phyloP scores from a whole-genome alignment of 2,329 filamentous ascomycete species.

The Dothiorella sarmentorum region DNA sequence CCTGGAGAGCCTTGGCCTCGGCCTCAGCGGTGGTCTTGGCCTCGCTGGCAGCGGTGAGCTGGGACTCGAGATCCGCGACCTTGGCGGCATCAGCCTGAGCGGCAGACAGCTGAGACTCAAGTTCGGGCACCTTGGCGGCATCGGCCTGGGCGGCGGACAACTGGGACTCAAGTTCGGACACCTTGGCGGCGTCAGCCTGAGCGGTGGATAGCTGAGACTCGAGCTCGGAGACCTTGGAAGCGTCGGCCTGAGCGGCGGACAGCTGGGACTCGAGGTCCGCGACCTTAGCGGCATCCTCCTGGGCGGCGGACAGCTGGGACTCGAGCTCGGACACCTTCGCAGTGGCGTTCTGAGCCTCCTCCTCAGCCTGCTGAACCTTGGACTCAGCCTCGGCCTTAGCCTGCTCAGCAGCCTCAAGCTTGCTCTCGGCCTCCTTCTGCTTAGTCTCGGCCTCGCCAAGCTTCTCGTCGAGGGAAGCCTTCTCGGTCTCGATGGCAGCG shows the following conservation, averaged over 20 bases:
- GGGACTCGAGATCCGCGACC: conserved; percentile 12
- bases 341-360: not conserved
- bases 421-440: conserved; percentile 10
- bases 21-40: conserved; percentile 2
- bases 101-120: conserved; percentile 19
- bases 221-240: conserved; percentile 16
- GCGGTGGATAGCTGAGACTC: not conserved
- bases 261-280: conserved; percentile 23
- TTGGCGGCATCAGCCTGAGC: conserved; percentile 23
- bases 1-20: not conserved
- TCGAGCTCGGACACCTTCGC: conserved; percentile 1
- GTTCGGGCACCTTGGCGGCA: conserved; percentile 27
- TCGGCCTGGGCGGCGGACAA: conserved; percentile 20
- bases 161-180: not conserved
- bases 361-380: conserved; percentile 18
- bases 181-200: not conserved
- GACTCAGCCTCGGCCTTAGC: not conserved
- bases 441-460: conserved; percentile 11
- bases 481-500: conserved; percentile 7
- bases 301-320: too few species aligned
- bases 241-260: conserved; percentile 22
- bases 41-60: conserved; percentile 1
- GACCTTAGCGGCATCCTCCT: conserved; percentile 27
- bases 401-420: conserved; percentile 5
- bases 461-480: conserved; percentile 16